phyloP scores from a whole-genome alignment of 306 rosid species.

The Prunus padus region DNA sequence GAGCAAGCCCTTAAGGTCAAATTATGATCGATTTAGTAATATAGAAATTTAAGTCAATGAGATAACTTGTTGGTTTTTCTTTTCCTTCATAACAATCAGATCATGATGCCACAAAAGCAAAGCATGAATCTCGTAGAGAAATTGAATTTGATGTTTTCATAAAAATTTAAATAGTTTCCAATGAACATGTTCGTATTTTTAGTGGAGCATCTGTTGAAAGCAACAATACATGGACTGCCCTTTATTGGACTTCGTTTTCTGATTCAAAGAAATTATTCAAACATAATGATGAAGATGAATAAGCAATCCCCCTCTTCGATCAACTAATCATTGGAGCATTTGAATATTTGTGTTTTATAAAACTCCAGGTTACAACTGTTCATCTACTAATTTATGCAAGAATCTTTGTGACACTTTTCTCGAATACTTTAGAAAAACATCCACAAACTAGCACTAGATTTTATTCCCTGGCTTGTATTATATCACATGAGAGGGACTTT shows the following conservation, averaged over 20 bases:
- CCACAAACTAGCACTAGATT: slow-evolving; percentile 36
- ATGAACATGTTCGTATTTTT: slow-evolving; percentile 3
- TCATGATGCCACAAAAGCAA: background rate
- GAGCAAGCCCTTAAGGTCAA: background rate
- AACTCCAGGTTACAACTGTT: slow-evolving; percentile 37
- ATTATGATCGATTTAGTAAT: too few relatives aligned
- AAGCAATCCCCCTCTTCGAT: background rate
- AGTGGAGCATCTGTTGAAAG: slow-evolving; percentile 4
- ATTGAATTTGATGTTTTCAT: background rate
- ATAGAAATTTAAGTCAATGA: too few relatives aligned
- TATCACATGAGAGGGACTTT: slow-evolving; percentile 35
- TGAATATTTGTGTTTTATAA: slow-evolving; percentile 28
- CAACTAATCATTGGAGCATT: slow-evolving; percentile 41
- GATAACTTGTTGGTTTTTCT: background rate
- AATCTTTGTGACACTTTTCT: slow-evolving; percentile 18
- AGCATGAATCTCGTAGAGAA: background rate
- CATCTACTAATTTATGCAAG: slow-evolving; percentile 24
- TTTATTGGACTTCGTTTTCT: background rate
- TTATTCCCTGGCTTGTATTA: slow-evolving; percentile 24
- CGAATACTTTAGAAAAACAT: slow-evolving; percentile 5
- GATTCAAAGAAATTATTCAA: background rate
- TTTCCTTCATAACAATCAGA: background rate
- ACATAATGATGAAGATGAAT: background rate
- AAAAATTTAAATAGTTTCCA: slow-evolving; percentile 2
- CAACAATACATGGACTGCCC: background rate